A percentile compares a stretch with the other conserved stretches of the same genome.
Conservation (phyloP, 2,329 filamentous ascomycete species). For the Tolypocladium ophioglossoides region DNA sequence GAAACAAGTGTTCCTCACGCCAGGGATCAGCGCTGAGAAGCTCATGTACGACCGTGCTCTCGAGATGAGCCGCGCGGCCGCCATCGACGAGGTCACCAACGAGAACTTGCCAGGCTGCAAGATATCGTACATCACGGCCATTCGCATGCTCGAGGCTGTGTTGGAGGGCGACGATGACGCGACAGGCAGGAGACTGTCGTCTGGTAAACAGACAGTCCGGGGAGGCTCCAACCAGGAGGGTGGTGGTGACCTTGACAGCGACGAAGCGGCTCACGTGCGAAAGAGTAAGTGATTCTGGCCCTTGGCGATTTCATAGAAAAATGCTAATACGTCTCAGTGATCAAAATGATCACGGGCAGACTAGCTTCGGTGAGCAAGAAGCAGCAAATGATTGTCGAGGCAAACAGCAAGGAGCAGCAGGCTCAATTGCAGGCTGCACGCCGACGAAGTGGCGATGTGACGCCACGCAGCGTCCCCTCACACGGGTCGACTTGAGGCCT, state of each 20-base stretch:
- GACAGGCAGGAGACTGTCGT: constrained; percentile 19
- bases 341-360: constrained; percentile 50
- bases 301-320: too few species aligned
- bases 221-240: constrained; percentile 18
- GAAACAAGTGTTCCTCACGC: constrained; percentile 74
- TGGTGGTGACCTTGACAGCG: constrained; percentile 45
- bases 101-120: constrained; percentile 83
- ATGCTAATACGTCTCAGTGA: constrained; percentile 34
- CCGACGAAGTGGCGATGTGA: constrained; percentile 44
- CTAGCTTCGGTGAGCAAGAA: constrained; percentile 48
- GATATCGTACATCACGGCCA: constrained; percentile 84
- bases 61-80: constrained; percentile 91
- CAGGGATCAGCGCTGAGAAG: constrained; percentile 88
- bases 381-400: constrained; percentile 49
- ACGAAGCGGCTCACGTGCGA: constrained; percentile 62
- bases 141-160: constrained; percentile 90
- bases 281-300: constrained; percentile 46
- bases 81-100: constrained; percentile 90
- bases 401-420: constrained; percentile 36
- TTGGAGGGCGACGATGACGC: constrained; percentile 68
- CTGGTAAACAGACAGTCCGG: constrained; percentile 30
- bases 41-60: constrained; percentile 96
- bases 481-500: constrained; percentile 26
- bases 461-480: constrained; percentile 42
- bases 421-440: constrained; percentile 30